Conservation (phyloP, 2,329 filamentous ascomycete genomes). For the Talaromyces pinophilus region DNA sequence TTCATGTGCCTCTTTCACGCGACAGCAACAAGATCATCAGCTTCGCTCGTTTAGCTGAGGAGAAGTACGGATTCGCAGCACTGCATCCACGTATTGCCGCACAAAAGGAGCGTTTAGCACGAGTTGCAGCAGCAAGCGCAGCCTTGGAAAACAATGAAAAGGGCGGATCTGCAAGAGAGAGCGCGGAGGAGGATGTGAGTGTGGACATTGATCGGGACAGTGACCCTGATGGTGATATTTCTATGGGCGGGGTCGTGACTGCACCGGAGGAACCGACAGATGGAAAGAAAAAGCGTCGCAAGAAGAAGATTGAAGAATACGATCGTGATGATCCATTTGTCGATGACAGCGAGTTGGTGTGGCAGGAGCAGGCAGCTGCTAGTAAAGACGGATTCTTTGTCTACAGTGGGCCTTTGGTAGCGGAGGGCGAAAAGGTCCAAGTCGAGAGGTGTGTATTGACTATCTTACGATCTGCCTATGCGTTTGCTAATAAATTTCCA, state of each 20-base stretch:
- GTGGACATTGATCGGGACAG: constrained; percentile 78
- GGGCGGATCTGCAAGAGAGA: constrained; percentile 71
- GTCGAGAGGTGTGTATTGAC: constrained; percentile 56
- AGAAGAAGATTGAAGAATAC: constrained; percentile 69
- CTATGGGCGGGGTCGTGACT: constrained; percentile 48
- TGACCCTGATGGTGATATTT: constrained; percentile 52
- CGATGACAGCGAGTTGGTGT: constrained; percentile 90
- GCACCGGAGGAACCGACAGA: constrained; percentile 61
- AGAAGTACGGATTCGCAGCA: constrained; percentile 91
- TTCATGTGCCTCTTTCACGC: constrained; percentile 78
- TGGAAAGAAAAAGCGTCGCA: constrained; percentile 71
- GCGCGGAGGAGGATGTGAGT: constrained; percentile 75
- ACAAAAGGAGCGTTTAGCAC: constrained; percentile 80
- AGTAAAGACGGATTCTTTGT: constrained; percentile 98
- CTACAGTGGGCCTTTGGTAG: constrained; percentile 87
- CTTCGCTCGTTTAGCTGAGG: constrained; percentile 89
- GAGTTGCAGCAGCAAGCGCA: constrained; percentile 84
- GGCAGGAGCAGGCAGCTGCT: constrained; percentile 93
- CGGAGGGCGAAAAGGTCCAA: constrained; percentile 76
- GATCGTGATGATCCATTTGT: constrained; percentile 69
- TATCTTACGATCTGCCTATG: constrained; percentile 31
- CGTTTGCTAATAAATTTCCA: constrained; percentile 38
- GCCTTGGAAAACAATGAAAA: constrained; percentile 73
- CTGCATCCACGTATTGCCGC: constrained; percentile 88
- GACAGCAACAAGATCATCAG: constrained; percentile 91